A percentile compares a stretch with the other conserved stretches of the same genome.
These are phyloP conservation scores for Termitomyces sp. DNA, from an alignment of 768 basidiomycete genomes.

Conservation along the genomic window DNA sequence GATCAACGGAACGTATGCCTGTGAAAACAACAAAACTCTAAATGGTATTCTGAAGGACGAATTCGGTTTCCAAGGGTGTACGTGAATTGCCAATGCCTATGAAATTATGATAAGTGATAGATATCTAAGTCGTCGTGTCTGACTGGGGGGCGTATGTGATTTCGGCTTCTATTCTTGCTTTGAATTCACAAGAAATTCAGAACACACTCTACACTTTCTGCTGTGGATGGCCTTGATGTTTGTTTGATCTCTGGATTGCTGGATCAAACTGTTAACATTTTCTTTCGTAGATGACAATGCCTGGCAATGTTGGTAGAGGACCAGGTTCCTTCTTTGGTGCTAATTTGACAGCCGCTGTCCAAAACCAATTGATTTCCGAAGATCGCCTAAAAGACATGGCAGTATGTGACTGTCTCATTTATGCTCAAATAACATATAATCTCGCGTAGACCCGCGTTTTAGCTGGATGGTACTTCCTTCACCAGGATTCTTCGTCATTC, in stretches of 20 bases:
- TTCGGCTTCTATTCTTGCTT: neutral
- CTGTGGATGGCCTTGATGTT: conserved; percentile 62
- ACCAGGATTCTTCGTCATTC: conserved; percentile 57
- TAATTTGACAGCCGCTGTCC: conserved; percentile 63
- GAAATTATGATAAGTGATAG: neutral
- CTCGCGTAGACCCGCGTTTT: conserved; percentile 59
- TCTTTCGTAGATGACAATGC: conserved; percentile 62
- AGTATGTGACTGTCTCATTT: conserved; percentile 17
- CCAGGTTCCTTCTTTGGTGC: conserved; percentile 53
- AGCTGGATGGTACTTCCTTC: conserved; percentile 61
- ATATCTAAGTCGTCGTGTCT: conserved; percentile 50
- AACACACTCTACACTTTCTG: conserved; percentile 56
- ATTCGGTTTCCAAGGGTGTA: conserved; percentile 71
- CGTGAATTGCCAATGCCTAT: conserved; percentile 12
- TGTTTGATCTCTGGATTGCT: neutral
- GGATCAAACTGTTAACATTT: neutral
- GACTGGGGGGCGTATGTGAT: conserved; percentile 61
- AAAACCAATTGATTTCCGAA: conserved; percentile 64
- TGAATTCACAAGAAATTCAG: conserved; percentile 11
- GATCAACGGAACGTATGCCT: conserved; percentile 68
- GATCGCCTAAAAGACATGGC: conserved; percentile 72
- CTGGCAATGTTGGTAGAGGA: conserved; percentile 36
- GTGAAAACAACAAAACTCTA: conserved; percentile 64
- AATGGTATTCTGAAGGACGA: conserved; percentile 72
- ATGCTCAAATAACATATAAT: neutral